These are phyloP conservation scores for Colletotrichum paranaense DNA, from an alignment of 2,329 filamentous ascomycete species.

Conservation along the genomic window DNA sequence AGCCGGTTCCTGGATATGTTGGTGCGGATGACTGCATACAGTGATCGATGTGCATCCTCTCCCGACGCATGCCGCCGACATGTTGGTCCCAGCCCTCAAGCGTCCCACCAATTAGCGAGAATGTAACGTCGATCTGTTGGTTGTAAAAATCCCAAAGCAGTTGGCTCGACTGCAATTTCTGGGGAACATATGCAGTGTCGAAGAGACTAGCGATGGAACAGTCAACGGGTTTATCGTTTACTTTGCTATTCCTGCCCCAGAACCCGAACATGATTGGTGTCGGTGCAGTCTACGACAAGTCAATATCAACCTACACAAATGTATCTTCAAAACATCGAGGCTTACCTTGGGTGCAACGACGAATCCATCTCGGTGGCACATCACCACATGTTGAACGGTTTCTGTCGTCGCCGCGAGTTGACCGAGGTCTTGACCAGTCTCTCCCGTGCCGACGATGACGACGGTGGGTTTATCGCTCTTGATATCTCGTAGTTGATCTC, in stretches of 20 bases:
- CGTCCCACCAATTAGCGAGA: conserved; percentile 57
- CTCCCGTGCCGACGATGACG: conserved; percentile 57
- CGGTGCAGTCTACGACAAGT: conserved; percentile 19
- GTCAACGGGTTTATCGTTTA: conserved; percentile 55
- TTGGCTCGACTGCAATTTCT: conserved; percentile 53
- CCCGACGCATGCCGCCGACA: conserved; percentile 53
- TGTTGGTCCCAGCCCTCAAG: conserved; percentile 59
- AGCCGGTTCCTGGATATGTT: neutral
- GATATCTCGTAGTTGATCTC: conserved; percentile 52
- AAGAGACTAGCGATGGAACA: conserved; percentile 60
- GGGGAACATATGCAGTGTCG: conserved; percentile 62
- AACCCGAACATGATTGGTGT: conserved; percentile 29
- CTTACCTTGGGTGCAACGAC: conserved; percentile 56
- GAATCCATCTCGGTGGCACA: conserved; percentile 60
- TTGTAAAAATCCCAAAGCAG: conserved; percentile 54
- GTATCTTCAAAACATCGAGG: too few species aligned
- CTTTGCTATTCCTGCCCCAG: conserved; percentile 9
- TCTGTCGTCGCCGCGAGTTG: conserved; percentile 56
- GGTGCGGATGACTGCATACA: neutral
- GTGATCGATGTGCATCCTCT: conserved; percentile 35
- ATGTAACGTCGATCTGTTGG: conserved; percentile 55
- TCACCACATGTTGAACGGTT: conserved; percentile 51
- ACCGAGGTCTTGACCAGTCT: conserved; percentile 58
- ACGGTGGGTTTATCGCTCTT: conserved; percentile 46
- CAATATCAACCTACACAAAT: too few species aligned